Evolutionary conservation across 2,329 filamentous ascomycete genomes (phyloP), one percentile per base, ranked within the genome.

Genomic region (Tothia fuscella): DNA sequence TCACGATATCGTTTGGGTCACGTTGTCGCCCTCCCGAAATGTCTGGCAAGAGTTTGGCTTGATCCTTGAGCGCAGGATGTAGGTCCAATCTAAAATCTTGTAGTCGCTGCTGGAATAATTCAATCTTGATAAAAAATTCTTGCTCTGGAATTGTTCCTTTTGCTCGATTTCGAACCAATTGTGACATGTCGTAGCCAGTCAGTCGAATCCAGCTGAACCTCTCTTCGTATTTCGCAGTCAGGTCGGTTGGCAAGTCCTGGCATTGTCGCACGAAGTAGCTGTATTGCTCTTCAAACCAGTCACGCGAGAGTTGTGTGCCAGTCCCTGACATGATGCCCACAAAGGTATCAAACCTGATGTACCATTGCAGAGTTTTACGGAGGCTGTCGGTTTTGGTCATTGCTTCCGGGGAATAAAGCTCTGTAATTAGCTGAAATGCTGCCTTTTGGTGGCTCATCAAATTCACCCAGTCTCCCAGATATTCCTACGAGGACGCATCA

Each of bases 391-490:
- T 82, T 48, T 82, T 68, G 64, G 80, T 77, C 32, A 84, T 76
- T 0, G 77, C 81, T 47, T 87, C 68, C 0, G 86, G 83, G 0
- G 78, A 86, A 56, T 86, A 88, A 0, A 95, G 64, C 32, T 80
- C 75, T 1, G 72, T 81, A 34, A 96, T 65, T 51, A 96, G 80
- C 48, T 85, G 77, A 54, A 82, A 76, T 0, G 91, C 91, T 9
- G 89, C 91, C 56, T 82, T 86, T 57, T 95, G 88, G 57, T 96
- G 91, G 17, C 87, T 84, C 61, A 91, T 80, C 13, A 96, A 68
- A 53, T 93, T 95, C 41, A 93, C 77, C 87, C 87, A 96, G 56
- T 98, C 91, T 10, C 91, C 91, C 34, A 96, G 71, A 53, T 87
- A 93, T 62, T 96, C 91, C 86, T 94, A 53, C 2, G 4, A 37